A percentile compares a stretch with the other conserved stretches of the same genome.
These are phyloP conservation scores for Bassia scoparia DNA, from an alignment of 148 eudicot species.

Conservation along the genomic window DNA sequence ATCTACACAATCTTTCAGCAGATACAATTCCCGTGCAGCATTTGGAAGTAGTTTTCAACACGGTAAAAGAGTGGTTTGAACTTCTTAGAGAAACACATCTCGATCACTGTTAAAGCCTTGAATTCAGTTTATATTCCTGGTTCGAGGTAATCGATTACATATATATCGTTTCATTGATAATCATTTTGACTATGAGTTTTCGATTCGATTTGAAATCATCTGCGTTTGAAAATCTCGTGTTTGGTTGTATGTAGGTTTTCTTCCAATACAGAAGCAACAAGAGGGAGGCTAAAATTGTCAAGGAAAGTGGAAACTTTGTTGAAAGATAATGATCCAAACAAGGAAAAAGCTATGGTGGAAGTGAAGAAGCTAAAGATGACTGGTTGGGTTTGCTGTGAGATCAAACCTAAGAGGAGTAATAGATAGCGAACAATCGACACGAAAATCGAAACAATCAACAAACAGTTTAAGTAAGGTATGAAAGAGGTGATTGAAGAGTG, in stretches of 20 bases:
- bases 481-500: constrained; percentile 50
- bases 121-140: constrained; percentile 30
- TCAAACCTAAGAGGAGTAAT: constrained; percentile 19
- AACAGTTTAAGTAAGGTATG: constrained; percentile 28
- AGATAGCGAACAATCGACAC: constrained; percentile 14
- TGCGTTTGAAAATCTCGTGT: too few species aligned
- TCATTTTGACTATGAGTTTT: background rate
- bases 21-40: constrained; percentile 39
- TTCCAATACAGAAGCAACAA: constrained; percentile 38
- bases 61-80: constrained; percentile 26
- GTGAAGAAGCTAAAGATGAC: constrained; percentile 34
- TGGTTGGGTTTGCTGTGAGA: constrained; percentile 33
- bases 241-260: constrained; percentile 19
- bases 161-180: background rate
- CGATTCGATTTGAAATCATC: background rate
- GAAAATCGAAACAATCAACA: background rate
- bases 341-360: constrained; percentile 29
- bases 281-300: constrained; percentile 29
- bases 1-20: constrained; percentile 24
- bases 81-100: constrained; percentile 28
- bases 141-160: constrained; percentile 22
- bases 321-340: constrained; percentile 26
- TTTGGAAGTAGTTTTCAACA: constrained; percentile 36
- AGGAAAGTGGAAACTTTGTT: constrained; percentile 31
- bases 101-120: background rate